phyloP scores from a whole-genome alignment of 768 basidiomycete species.

The Serendipita sp. region DNA sequence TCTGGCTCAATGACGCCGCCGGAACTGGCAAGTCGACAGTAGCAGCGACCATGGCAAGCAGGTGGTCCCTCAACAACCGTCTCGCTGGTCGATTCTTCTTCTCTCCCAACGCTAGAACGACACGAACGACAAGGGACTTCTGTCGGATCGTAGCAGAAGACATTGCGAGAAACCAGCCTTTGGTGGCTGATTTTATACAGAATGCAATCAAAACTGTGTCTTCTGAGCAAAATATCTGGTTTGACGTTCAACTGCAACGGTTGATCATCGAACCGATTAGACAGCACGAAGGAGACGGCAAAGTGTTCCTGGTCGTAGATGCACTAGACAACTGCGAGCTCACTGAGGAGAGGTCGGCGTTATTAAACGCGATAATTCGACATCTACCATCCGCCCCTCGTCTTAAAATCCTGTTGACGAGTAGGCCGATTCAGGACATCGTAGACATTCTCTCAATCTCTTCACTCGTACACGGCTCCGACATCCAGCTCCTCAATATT shows the following conservation, averaged over 20 bases:
- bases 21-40: not conserved
- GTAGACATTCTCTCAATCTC: not conserved
- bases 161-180: not conserved
- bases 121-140: not conserved
- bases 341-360: not conserved
- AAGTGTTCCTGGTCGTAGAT: not conserved
- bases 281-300: not conserved
- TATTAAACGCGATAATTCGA: not conserved
- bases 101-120: not conserved
- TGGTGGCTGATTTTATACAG: not conserved
- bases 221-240: not conserved
- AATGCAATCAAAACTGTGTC: not conserved
- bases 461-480: not conserved
- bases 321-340: conserved; percentile 1
- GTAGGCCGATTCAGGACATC: not conserved
- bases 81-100: conserved; percentile 3
- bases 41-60: not conserved
- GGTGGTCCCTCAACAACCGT: not conserved
- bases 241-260: not conserved
- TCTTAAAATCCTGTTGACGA: conserved; percentile 1
- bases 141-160: not conserved
- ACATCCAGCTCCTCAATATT: not conserved
- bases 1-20: conserved; percentile 5
- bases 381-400: not conserved
- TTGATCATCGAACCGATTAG: not conserved